phyloP scores from a whole-genome alignment of 805 yeast genomes.

The Saturnispora galanensis region DNA sequence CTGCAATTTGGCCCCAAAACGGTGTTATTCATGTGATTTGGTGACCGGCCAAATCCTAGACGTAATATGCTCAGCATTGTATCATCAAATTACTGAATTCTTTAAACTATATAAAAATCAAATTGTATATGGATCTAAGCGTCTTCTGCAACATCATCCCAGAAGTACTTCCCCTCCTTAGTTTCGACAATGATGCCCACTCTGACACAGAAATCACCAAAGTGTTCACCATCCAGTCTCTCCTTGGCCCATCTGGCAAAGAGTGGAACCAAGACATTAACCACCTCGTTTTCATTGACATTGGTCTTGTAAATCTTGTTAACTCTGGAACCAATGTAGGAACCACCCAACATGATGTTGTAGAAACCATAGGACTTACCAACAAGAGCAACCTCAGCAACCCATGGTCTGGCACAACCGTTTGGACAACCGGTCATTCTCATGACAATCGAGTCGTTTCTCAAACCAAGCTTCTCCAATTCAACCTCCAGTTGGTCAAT shows the following conservation, averaged over 20 bases:
- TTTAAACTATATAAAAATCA: too few relatives aligned
- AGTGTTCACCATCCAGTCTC: constrained; percentile 84
- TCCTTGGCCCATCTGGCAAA: constrained; percentile 93
- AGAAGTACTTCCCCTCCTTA: constrained; percentile 84
- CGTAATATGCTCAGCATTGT: too few relatives aligned
- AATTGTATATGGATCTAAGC: constrained; percentile 1
- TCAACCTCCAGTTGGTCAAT: constrained; percentile 76
- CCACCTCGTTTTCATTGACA: constrained; percentile 81
- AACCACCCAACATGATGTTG: constrained; percentile 92
- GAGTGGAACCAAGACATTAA: constrained; percentile 67
- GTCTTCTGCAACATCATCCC: constrained; percentile 84
- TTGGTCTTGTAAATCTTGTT: constrained; percentile 85
- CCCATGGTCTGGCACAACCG: constrained; percentile 98
- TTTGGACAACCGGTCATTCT: constrained; percentile 99
- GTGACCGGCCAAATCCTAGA: too few relatives aligned
- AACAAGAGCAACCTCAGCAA: constrained; percentile 90
- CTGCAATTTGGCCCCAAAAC: too few relatives aligned
- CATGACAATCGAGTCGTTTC: constrained; percentile 91
- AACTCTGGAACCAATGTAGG: constrained; percentile 84
- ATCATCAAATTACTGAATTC: too few relatives aligned
- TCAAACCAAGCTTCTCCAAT: constrained; percentile 82
- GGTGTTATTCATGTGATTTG: too few relatives aligned
- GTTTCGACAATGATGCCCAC: constrained; percentile 84
- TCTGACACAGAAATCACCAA: constrained; percentile 88
- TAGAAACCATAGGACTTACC: constrained; percentile 94